Evolutionary conservation across 2,329 filamentous ascomycete genomes (phyloP), one percentile per base, ranked within the genome.

Genomic region (Mariannaea sp.): DNA sequence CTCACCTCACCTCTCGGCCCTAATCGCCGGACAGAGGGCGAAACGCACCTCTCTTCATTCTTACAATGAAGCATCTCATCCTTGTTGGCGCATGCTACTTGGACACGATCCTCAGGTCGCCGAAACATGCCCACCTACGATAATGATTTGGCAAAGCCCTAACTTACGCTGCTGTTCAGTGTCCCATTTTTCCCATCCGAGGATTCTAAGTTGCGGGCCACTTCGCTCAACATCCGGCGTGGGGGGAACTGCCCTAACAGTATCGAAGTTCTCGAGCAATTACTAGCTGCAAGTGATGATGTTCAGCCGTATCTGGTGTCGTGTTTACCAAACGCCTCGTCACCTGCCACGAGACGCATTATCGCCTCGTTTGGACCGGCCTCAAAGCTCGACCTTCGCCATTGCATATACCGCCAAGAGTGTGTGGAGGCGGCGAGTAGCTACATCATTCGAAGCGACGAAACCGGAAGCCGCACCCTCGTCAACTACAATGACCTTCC

Each of bases 231-330:
- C 29, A 78, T 79, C 36, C 82, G 88, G 24, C 81, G 87, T 20
- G 88, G 89, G 46, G 88, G 88, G 26, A 92, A 92, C 69, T 85
- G 85, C 57, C 81, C 85, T 19, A 92, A 92, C 68, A 82, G 83
- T 3, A 79, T 90, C 27, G 80, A 90, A 66, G 87, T 92, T 7
- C 73, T 92, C 20, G 78, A 83, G 56, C 86, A 91, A 67, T 77
- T 89, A 14, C 64, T 84, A 48, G 42, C 33, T n/a, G 56, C 58
- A 24, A 44, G 19, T 36, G 64, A 61, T 54, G 45, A 47, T 49
- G 59, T 75, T 30, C 64, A 62, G 39, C 67, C 71, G 35, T 73
- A 81, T 61, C 72, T 84, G 22, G 70, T 84, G 19, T 73, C 79
- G 16, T 74, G 73, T 51, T 74, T 90, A 2, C 87, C 88, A 1